Percentiles rank a stretch among this genome's conserved stretches.
phyloP scores from a whole-genome alignment of 2,329 filamentous ascomycete species.

The Colletotrichum cereale region DNA sequence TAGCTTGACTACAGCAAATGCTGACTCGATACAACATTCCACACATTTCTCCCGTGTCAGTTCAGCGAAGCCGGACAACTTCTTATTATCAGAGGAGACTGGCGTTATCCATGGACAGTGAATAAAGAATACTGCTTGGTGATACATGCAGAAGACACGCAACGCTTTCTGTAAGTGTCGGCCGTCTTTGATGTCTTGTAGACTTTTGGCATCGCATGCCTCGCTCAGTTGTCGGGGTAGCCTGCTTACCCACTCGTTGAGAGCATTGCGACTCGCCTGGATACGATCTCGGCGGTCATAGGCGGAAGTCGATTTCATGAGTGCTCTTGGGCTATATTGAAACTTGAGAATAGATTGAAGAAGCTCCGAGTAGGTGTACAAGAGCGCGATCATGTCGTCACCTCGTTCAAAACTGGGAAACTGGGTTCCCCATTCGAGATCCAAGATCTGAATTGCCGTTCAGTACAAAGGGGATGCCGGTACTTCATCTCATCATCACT shows the following conservation, averaged over 20 bases:
- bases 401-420: slow-evolving; percentile 27
- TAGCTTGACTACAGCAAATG: slow-evolving; percentile 30
- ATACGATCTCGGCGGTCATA: slow-evolving; percentile 24
- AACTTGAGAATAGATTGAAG: slow-evolving; percentile 27
- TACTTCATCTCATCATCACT: neutral
- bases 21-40: slow-evolving; percentile 29
- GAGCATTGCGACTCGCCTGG: slow-evolving; percentile 29
- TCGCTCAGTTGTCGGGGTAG: slow-evolving; percentile 24
- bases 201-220: slow-evolving; percentile 15
- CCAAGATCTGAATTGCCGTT: slow-evolving; percentile 12
- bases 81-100: neutral
- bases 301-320: slow-evolving; percentile 14
- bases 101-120: slow-evolving; percentile 31
- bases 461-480: neutral
- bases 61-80: neutral
- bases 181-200: slow-evolving; percentile 22
- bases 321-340: slow-evolving; percentile 30
- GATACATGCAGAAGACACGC: slow-evolving; percentile 36
- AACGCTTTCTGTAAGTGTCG: slow-evolving; percentile 17
- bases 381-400: slow-evolving; percentile 30
- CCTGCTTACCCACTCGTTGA: slow-evolving; percentile 21
- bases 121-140: slow-evolving; percentile 22
- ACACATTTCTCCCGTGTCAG: slow-evolving; percentile 20
- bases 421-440: slow-evolving; percentile 18
- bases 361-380: slow-evolving; percentile 31